Evolutionary conservation across 768 basidiomycete genomes (phyloP), one percentile per base, ranked within the genome.

Genomic region (Boletellus emodensis): DNA sequence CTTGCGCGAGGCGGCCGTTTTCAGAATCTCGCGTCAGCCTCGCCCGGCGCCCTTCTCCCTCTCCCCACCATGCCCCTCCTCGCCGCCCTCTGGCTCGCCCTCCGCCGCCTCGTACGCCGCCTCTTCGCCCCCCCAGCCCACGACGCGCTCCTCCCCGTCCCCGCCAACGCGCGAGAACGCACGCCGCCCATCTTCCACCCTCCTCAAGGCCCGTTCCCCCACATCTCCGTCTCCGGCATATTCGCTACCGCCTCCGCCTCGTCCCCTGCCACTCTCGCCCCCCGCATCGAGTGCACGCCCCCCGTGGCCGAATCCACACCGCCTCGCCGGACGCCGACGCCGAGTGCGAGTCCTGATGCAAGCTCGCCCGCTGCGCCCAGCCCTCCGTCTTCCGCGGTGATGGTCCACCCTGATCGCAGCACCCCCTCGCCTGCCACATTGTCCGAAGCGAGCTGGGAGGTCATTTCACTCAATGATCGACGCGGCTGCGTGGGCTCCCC

Each of bases 361-460:
- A 9, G 28, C 28, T 28, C 28, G 4, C 28, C 28, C 28, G 28
- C 15, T 42, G 28, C 43, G 22, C 54, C 61, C 43, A 56, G 36
- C 6, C 9, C 28, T 28, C 55, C 55, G 20, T 53, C 50, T 20
- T 49, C 55, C 11, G 35, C 52, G 34, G 57, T 61, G 18, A 46
- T 50, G 22, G 51, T 56, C 32, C 39, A 32, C 2, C 42, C 54
- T 64, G 63, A 62, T 54, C 63, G 60, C 50, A 62, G 55, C 33
- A 28, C 28, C 1, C 9, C 49, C 22, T 60, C 54, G 38, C 60
- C 63, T 9, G 60, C 63, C 38, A 44, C 54, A 5, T 58, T 56
- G 53, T 65, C 63, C 41, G 61, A 63, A 34, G 56, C 53, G 17
- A 61, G 59, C 32, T 24, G 63, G 6, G 46, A 64, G 9, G 42